Percentiles rank a stretch among this genome's conserved stretches.
Conservation (phyloP, 345 rosid species). For the Microthlaspi erraticum region DNA sequence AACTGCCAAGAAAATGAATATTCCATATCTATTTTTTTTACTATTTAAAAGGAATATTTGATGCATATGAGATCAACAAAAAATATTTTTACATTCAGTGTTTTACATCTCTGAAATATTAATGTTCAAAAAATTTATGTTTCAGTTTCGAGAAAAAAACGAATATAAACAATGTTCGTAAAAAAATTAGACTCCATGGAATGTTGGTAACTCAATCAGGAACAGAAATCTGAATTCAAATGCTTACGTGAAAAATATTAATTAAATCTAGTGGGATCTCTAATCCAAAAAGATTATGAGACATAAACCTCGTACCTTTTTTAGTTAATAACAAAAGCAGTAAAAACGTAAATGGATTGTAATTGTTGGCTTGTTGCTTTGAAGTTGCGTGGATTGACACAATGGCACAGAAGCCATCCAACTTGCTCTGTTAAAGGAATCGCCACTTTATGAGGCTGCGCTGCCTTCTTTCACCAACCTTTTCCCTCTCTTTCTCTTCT, state of each 20-base stretch:
- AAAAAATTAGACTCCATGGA: no score
- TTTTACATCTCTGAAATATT: no score
- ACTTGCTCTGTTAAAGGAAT: conserved; percentile 24
- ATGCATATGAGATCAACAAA: no score
- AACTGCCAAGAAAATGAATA: no score
- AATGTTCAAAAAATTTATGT: no score
- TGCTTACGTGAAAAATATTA: neutral
- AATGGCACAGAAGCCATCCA: conserved; percentile 5
- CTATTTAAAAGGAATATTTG: no score
- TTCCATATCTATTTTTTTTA: no score
- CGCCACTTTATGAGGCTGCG: conserved; percentile 27
- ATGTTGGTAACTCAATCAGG: neutral
- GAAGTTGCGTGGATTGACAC: neutral
- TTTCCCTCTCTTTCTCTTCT: neutral
- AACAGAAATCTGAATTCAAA: neutral
- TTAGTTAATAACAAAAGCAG: neutral
- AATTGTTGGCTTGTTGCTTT: neutral
- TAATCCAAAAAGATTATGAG: neutral
- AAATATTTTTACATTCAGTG: no score
- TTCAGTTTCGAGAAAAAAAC: no score
- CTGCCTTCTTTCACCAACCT: conserved; percentile 10
- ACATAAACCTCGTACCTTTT: neutral
- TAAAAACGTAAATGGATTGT: neutral
- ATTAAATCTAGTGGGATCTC: no score
- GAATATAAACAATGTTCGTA: no score